Percentiles rank a stretch among this genome's conserved stretches.
Conservation (phyloP, 176 grass and related monocot genomes). For the Oryza coarctata region DNA sequence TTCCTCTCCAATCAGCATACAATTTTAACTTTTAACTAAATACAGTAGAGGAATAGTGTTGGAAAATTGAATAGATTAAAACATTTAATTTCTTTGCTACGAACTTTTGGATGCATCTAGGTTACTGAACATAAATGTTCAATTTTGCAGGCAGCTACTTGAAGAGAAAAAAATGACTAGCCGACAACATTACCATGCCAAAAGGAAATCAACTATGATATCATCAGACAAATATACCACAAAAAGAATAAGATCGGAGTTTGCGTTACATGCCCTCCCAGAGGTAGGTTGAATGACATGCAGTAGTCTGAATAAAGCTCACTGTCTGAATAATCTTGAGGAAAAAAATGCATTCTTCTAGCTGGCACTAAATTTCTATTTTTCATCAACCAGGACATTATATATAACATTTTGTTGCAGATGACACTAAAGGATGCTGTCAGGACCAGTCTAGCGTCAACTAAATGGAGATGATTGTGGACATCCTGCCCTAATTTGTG, state of each 20-base stretch:
- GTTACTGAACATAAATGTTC: not conserved
- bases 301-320: not conserved
- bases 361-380: not conserved
- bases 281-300: not conserved
- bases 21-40: too few relatives aligned
- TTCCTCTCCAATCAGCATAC: too few relatives aligned
- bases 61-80: too few relatives aligned
- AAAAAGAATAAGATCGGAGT: slow-evolving; percentile 4
- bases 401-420: not conserved
- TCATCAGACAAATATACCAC: not conserved
- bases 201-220: not conserved
- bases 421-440: slow-evolving; percentile 24
- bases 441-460: slow-evolving; percentile 5
- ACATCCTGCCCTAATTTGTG: slow-evolving; percentile 3
- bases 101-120: too few relatives aligned
- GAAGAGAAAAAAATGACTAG: not conserved
- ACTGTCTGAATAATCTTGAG: too few relatives aligned
- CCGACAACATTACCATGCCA: not conserved
- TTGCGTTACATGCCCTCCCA: not conserved
- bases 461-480: slow-evolving; percentile 1
- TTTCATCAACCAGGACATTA: not conserved
- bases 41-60: too few relatives aligned
- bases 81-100: too few relatives aligned
- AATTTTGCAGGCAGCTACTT: not conserved
- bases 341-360: too few relatives aligned